Evolutionary conservation across 2,329 filamentous ascomycete genomes (phyloP), one percentile per base, ranked within the genome.

Genomic region (Colletotrichum gloeosporioides): DNA sequence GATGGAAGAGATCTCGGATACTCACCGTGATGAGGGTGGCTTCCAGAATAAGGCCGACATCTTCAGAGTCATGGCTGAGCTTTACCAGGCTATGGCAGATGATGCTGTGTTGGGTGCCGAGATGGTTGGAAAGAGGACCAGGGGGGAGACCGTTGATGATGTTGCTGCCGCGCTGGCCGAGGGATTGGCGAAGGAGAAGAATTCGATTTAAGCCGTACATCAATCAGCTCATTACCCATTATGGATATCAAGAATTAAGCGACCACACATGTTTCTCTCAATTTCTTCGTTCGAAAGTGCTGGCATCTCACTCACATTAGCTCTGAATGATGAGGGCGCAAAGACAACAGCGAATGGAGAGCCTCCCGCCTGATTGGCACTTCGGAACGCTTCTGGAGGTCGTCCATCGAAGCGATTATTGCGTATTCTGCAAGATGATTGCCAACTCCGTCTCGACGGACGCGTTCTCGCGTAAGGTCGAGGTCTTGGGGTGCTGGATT

Each of bases 1-100:
- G 86, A 95, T 96, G 94, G 89, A 92, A 79, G 92, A 95, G 87
- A 95, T 96, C 80, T 90, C 90, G 4, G 85, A 89, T 71, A 94
- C 93, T 4, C 93, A 95, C 81, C 84, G 85, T 7, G 89, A 90
- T 34, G 92, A 93, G 64, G 93, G 92, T 1, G 93, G 93, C 0
- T 95, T 93, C 82, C 83, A 84, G 6, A 83, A 82, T 15, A 84
- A 86, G 22, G 36, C 53, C 29, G 85, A 86, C 22, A 83, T 93
- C 18, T 95, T 94, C 78, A 83, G 85, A 13, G 90, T 89, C 15
- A 90, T 92, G 13, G 92, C 93, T 0, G 88, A 87, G 34, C 88
- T 95, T 8, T 95, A 93, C 81, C 86, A 87, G 65, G 83, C 86
- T 8, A 90, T 95, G 16, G 91, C 92, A 0, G 88, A 93, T 64